A percentile compares a stretch with the other conserved stretches of the same genome.
These are phyloP conservation scores for Boehmeria nivea DNA, from an alignment of 306 rosid species.

Conservation along the genomic window DNA sequence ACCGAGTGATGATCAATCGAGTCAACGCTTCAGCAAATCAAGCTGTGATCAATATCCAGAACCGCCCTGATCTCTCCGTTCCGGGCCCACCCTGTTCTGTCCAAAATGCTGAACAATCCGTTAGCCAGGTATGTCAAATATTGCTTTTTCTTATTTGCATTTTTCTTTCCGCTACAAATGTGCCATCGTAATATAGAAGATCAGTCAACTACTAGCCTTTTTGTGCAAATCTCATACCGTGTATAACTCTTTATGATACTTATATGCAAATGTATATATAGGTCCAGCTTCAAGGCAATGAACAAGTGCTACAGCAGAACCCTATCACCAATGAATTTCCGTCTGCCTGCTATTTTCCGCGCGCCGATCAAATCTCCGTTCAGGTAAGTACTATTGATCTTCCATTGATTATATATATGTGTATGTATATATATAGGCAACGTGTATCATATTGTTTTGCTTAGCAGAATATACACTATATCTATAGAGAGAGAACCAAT, in stretches of 20 bases:
- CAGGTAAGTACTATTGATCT: conserved; percentile 23
- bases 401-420: no score
- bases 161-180: neutral
- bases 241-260: neutral
- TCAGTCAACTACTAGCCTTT: no score
- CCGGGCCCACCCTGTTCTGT: neutral
- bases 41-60: neutral
- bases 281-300: conserved; percentile 10
- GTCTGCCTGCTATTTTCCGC: conserved; percentile 4
- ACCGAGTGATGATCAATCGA: neutral
- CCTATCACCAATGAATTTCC: neutral
- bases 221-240: no score
- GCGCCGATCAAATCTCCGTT: neutral
- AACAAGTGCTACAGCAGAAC: neutral
- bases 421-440: no score
- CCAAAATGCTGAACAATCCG: conserved; percentile 8
- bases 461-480: no score
- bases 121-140: conserved; percentile 21
- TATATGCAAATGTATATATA: neutral
- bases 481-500: no score
- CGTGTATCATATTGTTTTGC: no score
- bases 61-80: conserved; percentile 3
- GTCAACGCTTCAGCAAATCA: conserved; percentile 3
- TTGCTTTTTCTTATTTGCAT: neutral
- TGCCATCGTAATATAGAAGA: no score